These are phyloP conservation scores for Gliomastix tumulicola DNA, from an alignment of 2,329 filamentous ascomycete genomes.

Conservation along the genomic window DNA sequence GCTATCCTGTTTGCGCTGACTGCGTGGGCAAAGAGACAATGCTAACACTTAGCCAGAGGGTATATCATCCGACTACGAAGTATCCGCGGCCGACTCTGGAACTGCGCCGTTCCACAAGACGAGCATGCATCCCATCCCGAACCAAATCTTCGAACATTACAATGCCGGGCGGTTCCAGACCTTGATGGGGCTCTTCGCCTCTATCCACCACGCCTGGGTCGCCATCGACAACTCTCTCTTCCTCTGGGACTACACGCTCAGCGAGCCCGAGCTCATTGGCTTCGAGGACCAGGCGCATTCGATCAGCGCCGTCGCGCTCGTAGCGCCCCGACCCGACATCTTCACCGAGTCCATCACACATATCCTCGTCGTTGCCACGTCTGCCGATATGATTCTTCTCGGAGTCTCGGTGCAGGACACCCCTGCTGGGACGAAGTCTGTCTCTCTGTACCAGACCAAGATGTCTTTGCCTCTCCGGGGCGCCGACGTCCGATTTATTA, in stretches of 20 bases:
- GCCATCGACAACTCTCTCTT: slow-evolving; percentile 94
- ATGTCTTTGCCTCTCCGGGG: slow-evolving; percentile 76
- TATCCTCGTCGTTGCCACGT: slow-evolving; percentile 83
- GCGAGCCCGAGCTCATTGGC: slow-evolving; percentile 85
- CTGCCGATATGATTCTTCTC: slow-evolving; percentile 77
- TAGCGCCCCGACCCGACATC: slow-evolving; percentile 77
- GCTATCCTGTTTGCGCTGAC: slow-evolving; percentile 23
- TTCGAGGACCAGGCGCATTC: slow-evolving; percentile 84
- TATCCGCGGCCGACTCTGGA: slow-evolving; percentile 57
- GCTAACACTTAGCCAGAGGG: slow-evolving; percentile 57
- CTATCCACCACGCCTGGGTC: slow-evolving; percentile 92
- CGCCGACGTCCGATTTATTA: slow-evolving; percentile 69
- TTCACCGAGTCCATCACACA: slow-evolving; percentile 83
- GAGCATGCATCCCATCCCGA: slow-evolving; percentile 83
- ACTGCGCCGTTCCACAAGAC: slow-evolving; percentile 89
- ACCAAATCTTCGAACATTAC: slow-evolving; percentile 87
- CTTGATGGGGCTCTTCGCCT: slow-evolving; percentile 91
- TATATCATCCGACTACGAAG: slow-evolving; percentile 85
- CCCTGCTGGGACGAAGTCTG: slow-evolving; percentile 61
- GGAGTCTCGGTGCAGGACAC: slow-evolving; percentile 66
- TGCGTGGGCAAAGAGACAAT: too few relatives aligned
- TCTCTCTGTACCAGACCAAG: slow-evolving; percentile 81
- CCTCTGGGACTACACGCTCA: slow-evolving; percentile 93
- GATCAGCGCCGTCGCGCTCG: slow-evolving; percentile 86
- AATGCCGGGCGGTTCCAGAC: slow-evolving; percentile 82